These are phyloP conservation scores for Suhomyces sp. DNA, from an alignment of 805 yeast species.

Conservation along the genomic window DNA sequence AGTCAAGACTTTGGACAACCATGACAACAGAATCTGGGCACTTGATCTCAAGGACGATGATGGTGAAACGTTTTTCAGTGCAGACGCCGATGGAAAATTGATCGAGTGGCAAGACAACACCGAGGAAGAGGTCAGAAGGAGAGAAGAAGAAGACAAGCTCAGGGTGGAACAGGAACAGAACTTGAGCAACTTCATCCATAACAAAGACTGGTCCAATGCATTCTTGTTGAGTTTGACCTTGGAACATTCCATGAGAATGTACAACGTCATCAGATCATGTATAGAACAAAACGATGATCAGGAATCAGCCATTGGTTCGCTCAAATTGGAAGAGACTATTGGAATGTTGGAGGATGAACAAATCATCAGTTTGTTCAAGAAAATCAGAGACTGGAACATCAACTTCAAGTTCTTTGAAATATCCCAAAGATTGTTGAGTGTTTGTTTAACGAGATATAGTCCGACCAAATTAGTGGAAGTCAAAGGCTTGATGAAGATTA, in stretches of 20 bases:
- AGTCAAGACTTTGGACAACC: conserved; percentile 81
- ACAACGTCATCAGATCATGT: conserved; percentile 67
- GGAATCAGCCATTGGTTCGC: conserved; percentile 52
- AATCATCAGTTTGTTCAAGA: conserved; percentile 57
- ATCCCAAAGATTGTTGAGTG: conserved; percentile 73
- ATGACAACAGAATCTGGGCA: conserved; percentile 94
- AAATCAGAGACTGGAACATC: conserved; percentile 93
- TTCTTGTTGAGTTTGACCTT: conserved; percentile 79
- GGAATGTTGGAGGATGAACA: conserved; percentile 56
- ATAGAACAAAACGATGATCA: conserved; percentile 49
- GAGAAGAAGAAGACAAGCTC: conserved; percentile 48
- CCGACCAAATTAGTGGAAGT: conserved; percentile 58
- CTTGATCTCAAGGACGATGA: conserved; percentile 63
- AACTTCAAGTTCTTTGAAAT: conserved; percentile 76
- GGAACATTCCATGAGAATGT: conserved; percentile 86
- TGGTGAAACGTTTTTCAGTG: conserved; percentile 71
- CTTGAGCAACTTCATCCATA: conserved; percentile 66
- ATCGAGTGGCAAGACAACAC: conserved; percentile 89
- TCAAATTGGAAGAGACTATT: conserved; percentile 62
- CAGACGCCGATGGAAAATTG: conserved; percentile 93
- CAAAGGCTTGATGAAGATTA: conserved; percentile 61
- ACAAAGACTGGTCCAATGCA: conserved; percentile 84
- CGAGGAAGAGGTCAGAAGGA: conserved; percentile 58
- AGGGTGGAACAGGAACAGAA: conserved; percentile 87
- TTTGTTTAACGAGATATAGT: conserved; percentile 54